Evolutionary conservation across 495 filamentous ascomycete genomes (phyloP), one percentile per base, ranked within the genome.

Genomic region (Neurospora sp.): DNA sequence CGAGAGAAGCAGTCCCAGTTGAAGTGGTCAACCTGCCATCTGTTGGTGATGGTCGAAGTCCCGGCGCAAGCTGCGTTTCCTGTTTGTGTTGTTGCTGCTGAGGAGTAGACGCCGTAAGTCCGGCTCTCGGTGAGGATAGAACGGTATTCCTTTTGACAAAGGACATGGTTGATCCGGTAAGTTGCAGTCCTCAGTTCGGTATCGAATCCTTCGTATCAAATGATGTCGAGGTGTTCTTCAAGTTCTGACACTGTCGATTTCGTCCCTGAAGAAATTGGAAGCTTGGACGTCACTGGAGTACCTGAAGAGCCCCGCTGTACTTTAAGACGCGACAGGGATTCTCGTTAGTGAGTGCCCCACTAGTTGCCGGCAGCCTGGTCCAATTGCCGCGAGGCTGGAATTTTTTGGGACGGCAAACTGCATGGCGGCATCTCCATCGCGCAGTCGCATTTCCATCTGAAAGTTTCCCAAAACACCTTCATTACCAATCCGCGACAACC

Each of bases 11-110:
- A 0, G 93, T 92, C 8, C 96, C 96, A 1, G 96, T 98, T 4
- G 96, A 98, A 12, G 93, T 98, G 18, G 93, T 96, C 38, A 89
- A 88, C 41, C 94, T 90, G 73, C 94, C 94, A 80, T 97, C 94
- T 22, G 96, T 82, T 69, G 94, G 93, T 9, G 96, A 98, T 10
- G 95, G 94, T 39, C 95, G 90, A 20, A 94, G 84, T 27, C 96
- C 95, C 9, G 91, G 87, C 10, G 81, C 81, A 9, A 85, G 81
- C 14, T 83, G 81, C 61, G 70, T 75, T 71, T 71, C 71, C 72
- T 77, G 71, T 74, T 77, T 40, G n/a, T 8, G 22, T 6, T 45
- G 72, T 35, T 70, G 44, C 14, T 40, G 73, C 14, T 42, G 45
- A 41, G 59, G 8, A 42, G 35, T 22, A 68, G 53, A 61, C 69